Evolutionary conservation across 306 rosid genomes (phyloP), one percentile per base, ranked within the genome.

Genomic region (Sicyos baderoa): DNA sequence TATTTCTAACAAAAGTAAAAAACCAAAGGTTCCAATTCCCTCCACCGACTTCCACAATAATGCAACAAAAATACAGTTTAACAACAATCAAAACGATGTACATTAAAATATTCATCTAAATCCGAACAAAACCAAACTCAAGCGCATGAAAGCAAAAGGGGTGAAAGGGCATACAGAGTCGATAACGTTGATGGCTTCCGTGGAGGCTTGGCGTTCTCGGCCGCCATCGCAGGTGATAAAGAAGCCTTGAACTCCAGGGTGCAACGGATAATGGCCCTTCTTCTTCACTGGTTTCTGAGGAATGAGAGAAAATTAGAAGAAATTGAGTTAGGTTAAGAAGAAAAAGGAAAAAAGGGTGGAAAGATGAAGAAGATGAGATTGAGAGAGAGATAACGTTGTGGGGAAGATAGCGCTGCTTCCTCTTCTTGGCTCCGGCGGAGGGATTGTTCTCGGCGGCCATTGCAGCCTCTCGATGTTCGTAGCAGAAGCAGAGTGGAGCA

Each of bases 151-250:
- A 7, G 2, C 3, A 42, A 7, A 56, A 17, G 12, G 51, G 29
- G 51, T n/a, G 22, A 1, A 11, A 72, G 22, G 49, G 17, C 50
- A 70, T 83, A 93, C 99, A 54, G 90, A 86, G 63, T 93, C 99
- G 7, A 90, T 83, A 74, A 93, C 88, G 71, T 88, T 85, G 74
- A 93, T 83, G 76, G 99, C 99, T 76, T 93, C 97, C 0, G 76
- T 80, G 21, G 90, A 85, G 69, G 99, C 99, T 79, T 93, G 99
- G 83, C 82, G 85, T 62, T 93, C 99, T 48, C 99, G 83, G 71
- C 97, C 96, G 1, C 99, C 99, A 19, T 93, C 99, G 45, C 99
- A 90, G 72, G 99, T 93, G 79, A 93, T 86, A 78, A 88, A 93
- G 82, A 93, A 88, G 0, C 99, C 99, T 79, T 90, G 86, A 6